Percentiles rank a stretch among this genome's conserved stretches.
These are phyloP conservation scores for Fusarium xylarioides DNA, from an alignment of 2,329 filamentous ascomycete species.

Conservation along the genomic window DNA sequence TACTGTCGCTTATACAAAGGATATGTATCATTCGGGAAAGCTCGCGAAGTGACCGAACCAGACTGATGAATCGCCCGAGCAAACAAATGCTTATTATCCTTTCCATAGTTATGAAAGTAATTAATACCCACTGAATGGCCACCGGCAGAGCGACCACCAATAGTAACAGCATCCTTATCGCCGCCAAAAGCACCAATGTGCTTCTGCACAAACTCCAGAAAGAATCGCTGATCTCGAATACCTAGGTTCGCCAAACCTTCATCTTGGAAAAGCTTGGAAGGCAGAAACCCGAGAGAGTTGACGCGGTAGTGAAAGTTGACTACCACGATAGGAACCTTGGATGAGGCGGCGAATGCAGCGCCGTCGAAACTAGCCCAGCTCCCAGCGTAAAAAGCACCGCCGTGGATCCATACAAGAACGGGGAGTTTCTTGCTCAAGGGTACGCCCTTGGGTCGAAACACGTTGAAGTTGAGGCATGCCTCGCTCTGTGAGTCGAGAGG, in stretches of 20 bases:
- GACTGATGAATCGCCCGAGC: slow-evolving; percentile 49
- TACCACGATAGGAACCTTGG: slow-evolving; percentile 52
- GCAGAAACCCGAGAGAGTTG: slow-evolving; percentile 53
- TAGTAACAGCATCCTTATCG: slow-evolving; percentile 59
- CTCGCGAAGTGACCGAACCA: slow-evolving; percentile 49
- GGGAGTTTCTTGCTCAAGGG: slow-evolving; percentile 49
- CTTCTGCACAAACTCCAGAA: slow-evolving; percentile 62
- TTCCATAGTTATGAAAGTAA: slow-evolving; percentile 51
- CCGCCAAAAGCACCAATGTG: slow-evolving; percentile 64
- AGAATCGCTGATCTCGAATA: slow-evolving; percentile 61
- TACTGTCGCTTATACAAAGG: slow-evolving; percentile 48
- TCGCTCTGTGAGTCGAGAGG: slow-evolving; percentile 44
- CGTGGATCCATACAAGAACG: slow-evolving; percentile 53
- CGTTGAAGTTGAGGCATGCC: slow-evolving; percentile 53
- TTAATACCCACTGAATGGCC: slow-evolving; percentile 51
- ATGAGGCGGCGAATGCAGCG: slow-evolving; percentile 45
- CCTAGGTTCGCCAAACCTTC: slow-evolving; percentile 59
- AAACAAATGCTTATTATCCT: slow-evolving; percentile 44
- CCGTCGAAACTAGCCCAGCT: slow-evolving; percentile 49
- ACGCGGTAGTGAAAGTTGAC: slow-evolving; percentile 56
- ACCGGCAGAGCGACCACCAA: slow-evolving; percentile 65
- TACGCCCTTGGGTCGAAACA: slow-evolving; percentile 48
- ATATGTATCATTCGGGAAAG: slow-evolving; percentile 48
- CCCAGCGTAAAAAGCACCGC: slow-evolving; percentile 49
- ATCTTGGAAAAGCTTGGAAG: slow-evolving; percentile 51